Evolutionary conservation across 306 rosid species (phyloP), one percentile per base, ranked within the genome.

Genomic region (Cyclanthera cordifolia): DNA sequence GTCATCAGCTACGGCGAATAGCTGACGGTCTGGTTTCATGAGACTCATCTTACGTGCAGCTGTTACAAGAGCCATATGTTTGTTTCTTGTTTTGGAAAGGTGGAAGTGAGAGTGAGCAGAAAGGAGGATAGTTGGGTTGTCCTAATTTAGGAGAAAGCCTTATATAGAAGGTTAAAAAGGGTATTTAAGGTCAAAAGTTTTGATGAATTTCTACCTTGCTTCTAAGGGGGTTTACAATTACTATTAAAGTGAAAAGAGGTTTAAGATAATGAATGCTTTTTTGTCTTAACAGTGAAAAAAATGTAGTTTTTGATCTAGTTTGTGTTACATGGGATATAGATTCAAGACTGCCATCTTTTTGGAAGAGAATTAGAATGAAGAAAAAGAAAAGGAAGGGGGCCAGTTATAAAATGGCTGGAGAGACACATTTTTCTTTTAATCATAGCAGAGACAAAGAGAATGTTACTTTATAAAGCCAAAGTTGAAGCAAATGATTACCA

Each of bases 121-220:
- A 34, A 34, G 1, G 9, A 34, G 48, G 74, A 19, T n/a, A 53
- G 65, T 54, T 41, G 56, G 34, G 59, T 24, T 71, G 66, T 5
- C 2, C 24, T 56, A n/a, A 43, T 21, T 2, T 8, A 34, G 12
- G 15, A 24, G 51, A 1, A 53, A 51, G 51, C 5, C 43, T 57
- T 72, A 50, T 24, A 72, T 72, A 72, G 5, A 16, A 24, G n/a
- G 11, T 13, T 47, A 58, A 72, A 72, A 72, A 37, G 56, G 58
- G 69, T n/a, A 72, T 13, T 23, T 46, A 72, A 72, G 32, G 54
- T 60, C 14, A 25, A 56, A 58, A 70, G 48, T 3, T 47, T 17
- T 21, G 45, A 17, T 71, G 57, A 69, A 69, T 75, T 39, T 79
- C 72, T 83, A 76, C 90, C 87, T 85, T 88, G 82, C 95, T 88